Evolutionary conservation across 2,329 filamentous ascomycete species (phyloP).

Genomic region (Fusarium sacchari): DNA sequence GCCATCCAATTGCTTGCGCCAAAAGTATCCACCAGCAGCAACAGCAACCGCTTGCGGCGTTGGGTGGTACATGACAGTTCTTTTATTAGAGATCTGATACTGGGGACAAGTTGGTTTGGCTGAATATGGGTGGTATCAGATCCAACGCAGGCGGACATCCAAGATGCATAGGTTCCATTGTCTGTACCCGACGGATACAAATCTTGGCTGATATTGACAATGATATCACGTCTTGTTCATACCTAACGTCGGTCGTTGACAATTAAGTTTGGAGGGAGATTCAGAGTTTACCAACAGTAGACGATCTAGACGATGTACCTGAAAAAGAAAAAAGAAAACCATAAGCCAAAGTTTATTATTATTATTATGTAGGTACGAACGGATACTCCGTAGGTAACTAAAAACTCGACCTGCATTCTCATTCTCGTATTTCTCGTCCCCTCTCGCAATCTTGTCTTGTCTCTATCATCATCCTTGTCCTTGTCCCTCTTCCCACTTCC

Average conservation of each 20-base stretch:
- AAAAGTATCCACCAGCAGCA: conserved; percentile 17
- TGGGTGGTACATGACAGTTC: background rate
- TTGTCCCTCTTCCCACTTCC: conserved; percentile 12
- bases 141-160: background rate
- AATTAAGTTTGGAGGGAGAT: conserved; percentile 1
- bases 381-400: no score
- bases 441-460: conserved; percentile 1
- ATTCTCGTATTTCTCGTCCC: conserved; percentile 19
- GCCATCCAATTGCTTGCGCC: conserved; percentile 17
- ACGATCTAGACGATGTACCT: background rate
- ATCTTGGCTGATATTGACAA: background rate
- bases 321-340: background rate
- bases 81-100: background rate
- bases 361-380: background rate
- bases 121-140: background rate
- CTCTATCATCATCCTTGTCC: conserved; percentile 27
- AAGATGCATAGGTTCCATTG: conserved; percentile 15
- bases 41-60: conserved; percentile 10
- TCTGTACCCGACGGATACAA: background rate
- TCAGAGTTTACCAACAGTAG: background rate
- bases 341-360: background rate
- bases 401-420: background rate
- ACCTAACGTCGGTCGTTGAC: background rate
- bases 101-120: background rate
- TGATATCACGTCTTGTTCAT: background rate